Percentiles rank a stretch among this genome's conserved stretches.
Evolutionary conservation across 1,284 basidiomycete genomes (phyloP).

Genomic region (Sporisorium sorghi): DNA sequence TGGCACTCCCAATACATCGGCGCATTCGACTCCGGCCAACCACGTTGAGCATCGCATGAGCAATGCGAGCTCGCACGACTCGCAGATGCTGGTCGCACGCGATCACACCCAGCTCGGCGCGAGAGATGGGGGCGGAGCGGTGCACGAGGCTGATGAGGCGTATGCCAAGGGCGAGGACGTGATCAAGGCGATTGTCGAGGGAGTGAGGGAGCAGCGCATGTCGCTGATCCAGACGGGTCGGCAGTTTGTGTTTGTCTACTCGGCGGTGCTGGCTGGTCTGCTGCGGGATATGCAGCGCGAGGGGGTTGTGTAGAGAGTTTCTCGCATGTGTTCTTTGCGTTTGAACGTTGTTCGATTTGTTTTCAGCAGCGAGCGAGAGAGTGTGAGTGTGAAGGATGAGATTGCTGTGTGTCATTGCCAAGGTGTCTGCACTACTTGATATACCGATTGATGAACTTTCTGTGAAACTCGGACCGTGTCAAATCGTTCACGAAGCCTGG

Average conservation of each 20-base stretch:
- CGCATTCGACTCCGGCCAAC: constrained; percentile 16
- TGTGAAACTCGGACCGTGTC: constrained; percentile 65
- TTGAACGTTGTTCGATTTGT: background rate
- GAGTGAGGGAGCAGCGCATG: constrained; percentile 66
- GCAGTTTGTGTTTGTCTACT: constrained; percentile 67
- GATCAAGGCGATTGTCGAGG: constrained; percentile 39
- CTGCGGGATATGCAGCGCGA: constrained; percentile 46
- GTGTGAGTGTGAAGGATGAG: background rate
- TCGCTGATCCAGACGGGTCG: constrained; percentile 64
- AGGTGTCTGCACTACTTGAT: constrained; percentile 41
- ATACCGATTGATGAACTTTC: constrained; percentile 64
- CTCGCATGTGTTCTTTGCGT: too few species aligned
- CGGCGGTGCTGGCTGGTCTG: constrained; percentile 57
- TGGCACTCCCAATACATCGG: constrained; percentile 18
- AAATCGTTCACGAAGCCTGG: constrained; percentile 64
- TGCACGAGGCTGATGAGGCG: constrained; percentile 21
- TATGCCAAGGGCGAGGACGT: constrained; percentile 41
- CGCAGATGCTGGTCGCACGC: constrained; percentile 1
- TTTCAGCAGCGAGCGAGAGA: background rate
- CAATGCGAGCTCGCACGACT: background rate
- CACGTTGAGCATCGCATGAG: background rate
- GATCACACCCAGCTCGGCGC: constrained; percentile 6
- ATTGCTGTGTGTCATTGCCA: background rate
- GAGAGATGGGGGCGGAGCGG: background rate
- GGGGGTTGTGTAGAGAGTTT: constrained; percentile 17